These are phyloP conservation scores for Neospermospora avenae DNA, from an alignment of 2,329 filamentous ascomycete species.

Conservation along the genomic window DNA sequence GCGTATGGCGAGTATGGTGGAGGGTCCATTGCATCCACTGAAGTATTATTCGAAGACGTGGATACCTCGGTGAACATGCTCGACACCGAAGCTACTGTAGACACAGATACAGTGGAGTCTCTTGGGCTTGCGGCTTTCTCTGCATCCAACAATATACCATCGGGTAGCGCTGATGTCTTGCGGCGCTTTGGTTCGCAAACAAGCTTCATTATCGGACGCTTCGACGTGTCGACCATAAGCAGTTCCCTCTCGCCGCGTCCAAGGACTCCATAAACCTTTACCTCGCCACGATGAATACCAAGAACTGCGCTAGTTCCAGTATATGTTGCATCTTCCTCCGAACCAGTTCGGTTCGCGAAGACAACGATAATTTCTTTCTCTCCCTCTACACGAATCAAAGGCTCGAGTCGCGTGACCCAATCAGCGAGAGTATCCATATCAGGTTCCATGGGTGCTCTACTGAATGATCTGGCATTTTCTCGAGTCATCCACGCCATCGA, in stretches of 20 bases:
- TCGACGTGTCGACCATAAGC: constrained; percentile 59
- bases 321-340: constrained; percentile 64
- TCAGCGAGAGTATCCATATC: constrained; percentile 73
- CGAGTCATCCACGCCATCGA: constrained; percentile 73
- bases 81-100: too few relatives aligned
- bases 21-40: too few relatives aligned
- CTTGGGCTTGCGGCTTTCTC: too few relatives aligned
- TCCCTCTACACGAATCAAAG: constrained; percentile 51
- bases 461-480: constrained; percentile 48
- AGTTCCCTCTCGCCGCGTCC: constrained; percentile 68
- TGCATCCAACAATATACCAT: too few relatives aligned
- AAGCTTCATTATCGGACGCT: constrained; percentile 25
- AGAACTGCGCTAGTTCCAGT: constrained; percentile 72
- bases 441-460: constrained; percentile 50
- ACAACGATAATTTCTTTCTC: constrained; percentile 63
- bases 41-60: too few relatives aligned
- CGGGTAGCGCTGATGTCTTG: background rate
- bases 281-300: constrained; percentile 60
- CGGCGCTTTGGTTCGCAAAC: constrained; percentile 20
- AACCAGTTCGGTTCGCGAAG: constrained; percentile 67
- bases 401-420: constrained; percentile 70
- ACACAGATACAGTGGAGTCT: too few relatives aligned
- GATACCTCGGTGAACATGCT: too few relatives aligned
- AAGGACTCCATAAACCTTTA: constrained; percentile 66
- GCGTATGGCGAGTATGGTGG: too few relatives aligned